Conservation (phyloP, 2,329 filamentous ascomycete genomes). For the Capronia coronata region DNA sequence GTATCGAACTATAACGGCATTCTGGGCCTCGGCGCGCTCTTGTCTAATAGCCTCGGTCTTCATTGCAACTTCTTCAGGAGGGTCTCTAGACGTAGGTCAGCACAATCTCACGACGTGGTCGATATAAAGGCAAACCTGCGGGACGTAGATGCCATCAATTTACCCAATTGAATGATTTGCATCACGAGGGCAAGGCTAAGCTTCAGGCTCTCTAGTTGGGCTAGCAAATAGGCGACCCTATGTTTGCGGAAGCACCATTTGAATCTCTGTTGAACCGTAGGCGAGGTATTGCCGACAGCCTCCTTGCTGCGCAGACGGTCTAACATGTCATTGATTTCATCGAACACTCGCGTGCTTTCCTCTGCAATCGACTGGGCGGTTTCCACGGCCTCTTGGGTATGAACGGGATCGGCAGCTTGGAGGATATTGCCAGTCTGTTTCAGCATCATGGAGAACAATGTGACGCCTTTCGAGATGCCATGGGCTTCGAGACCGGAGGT, state of each 20-base stretch:
- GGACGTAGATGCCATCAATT: constrained; percentile 30
- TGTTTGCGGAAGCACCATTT: constrained; percentile 40
- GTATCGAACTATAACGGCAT: constrained; percentile 41
- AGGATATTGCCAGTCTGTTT: constrained; percentile 36
- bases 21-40: constrained; percentile 39
- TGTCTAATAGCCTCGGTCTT: constrained; percentile 35
- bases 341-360: constrained; percentile 37
- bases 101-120: background rate
- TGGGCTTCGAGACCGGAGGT: constrained; percentile 38
- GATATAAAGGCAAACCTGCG: constrained; percentile 21
- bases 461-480: constrained; percentile 38
- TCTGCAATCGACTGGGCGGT: constrained; percentile 36
- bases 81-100: constrained; percentile 16
- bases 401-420: constrained; percentile 31
- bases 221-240: constrained; percentile 38
- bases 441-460: constrained; percentile 37
- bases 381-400: constrained; percentile 33
- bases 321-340: constrained; percentile 40
- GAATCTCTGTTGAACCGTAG: constrained; percentile 34
- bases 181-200: constrained; percentile 38
- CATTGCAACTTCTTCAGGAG: constrained; percentile 21
- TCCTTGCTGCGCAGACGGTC: constrained; percentile 31
- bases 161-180: constrained; percentile 37
- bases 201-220: constrained; percentile 38
- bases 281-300: constrained; percentile 29